Conservation (phyloP, 2,329 filamentous ascomycete genomes). For the Furcasterigmium furcatum region DNA sequence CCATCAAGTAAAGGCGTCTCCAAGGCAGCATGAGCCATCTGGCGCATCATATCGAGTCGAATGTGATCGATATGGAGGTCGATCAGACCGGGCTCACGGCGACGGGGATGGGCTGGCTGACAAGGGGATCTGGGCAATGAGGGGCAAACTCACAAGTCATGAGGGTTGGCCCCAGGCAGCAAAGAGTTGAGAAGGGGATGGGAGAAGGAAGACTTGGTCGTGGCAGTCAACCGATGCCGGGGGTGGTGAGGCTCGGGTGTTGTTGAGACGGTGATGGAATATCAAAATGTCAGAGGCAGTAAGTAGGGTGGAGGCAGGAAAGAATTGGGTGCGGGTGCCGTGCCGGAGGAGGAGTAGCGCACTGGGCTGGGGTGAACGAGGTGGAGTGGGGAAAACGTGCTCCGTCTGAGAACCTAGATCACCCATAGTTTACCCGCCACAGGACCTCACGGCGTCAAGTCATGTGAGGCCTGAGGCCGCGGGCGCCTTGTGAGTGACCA, state of each 20-base stretch:
- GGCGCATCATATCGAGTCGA: slow-evolving; percentile 30
- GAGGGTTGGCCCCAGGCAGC: slow-evolving; percentile 37
- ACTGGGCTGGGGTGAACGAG: not conserved
- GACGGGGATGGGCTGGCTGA: slow-evolving; percentile 28
- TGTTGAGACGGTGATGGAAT: slow-evolving; percentile 1
- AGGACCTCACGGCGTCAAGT: too few relatives aligned
- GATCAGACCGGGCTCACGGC: slow-evolving; percentile 32
- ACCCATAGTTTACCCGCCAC: too few relatives aligned
- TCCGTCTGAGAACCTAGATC: too few relatives aligned
- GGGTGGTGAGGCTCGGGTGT: not conserved
- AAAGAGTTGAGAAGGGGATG: slow-evolving; percentile 10
- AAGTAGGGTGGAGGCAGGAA: slow-evolving; percentile 5
- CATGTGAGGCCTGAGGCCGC: too few relatives aligned
- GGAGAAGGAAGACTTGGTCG: not conserved
- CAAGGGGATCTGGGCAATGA: slow-evolving; percentile 19
- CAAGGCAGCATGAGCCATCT: slow-evolving; percentile 17
- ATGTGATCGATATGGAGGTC: slow-evolving; percentile 21
- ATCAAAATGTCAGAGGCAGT: slow-evolving; percentile 3
- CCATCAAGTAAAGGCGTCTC: slow-evolving; percentile 27
- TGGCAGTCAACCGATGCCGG: not conserved
- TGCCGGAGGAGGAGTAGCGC: not conserved
- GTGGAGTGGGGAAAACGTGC: not conserved
- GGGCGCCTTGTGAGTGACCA: too few relatives aligned
- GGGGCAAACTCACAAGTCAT: slow-evolving; percentile 47
- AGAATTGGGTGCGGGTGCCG: slow-evolving; percentile 4